A percentile compares a stretch with the other conserved stretches of the same genome.
These are phyloP conservation scores for Globisporangium radiosum DNA, from an alignment of 352 stramenopile species.

Conservation along the genomic window DNA sequence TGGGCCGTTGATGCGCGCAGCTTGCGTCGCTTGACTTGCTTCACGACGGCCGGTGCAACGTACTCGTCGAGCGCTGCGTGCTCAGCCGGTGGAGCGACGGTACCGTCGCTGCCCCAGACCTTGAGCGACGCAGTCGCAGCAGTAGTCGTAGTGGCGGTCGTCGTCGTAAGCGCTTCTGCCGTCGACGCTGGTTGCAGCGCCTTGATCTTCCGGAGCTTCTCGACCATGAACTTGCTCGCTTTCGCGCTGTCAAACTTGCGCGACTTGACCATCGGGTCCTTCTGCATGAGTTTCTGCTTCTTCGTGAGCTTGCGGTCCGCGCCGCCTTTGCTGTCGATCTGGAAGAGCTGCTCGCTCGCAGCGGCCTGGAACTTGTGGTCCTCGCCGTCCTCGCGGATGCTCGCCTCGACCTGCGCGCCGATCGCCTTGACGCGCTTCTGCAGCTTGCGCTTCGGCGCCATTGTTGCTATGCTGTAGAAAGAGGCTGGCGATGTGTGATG, in stretches of 20 bases:
- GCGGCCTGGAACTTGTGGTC: conserved; percentile 76
- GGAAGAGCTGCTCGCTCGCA: conserved; percentile 65
- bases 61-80: conserved; percentile 48
- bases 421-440: conserved; percentile 61
- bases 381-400: conserved; percentile 71
- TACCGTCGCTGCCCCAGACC: conserved; percentile 45
- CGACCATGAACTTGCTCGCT: conserved; percentile 45
- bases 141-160: not conserved
- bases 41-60: conserved; percentile 45
- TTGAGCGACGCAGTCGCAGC: conserved; percentile 4
- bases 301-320: conserved; percentile 37
- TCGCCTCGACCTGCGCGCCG: conserved; percentile 69
- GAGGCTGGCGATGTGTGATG: too few relatives aligned
- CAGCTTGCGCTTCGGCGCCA: conserved; percentile 48
- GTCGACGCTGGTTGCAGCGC: conserved; percentile 13
- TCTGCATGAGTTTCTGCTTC: conserved; percentile 62
- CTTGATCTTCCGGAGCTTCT: conserved; percentile 57
- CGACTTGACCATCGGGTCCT: conserved; percentile 65
- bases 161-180: conserved; percentile 12
- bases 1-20: conserved; percentile 52
- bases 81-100: conserved; percentile 26
- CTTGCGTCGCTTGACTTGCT: conserved; percentile 52
- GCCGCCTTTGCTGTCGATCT: conserved; percentile 69
- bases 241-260: conserved; percentile 66
- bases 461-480: conserved; percentile 10